Base-by-base conservation (phyloP, 306 rosid species). In the Glycine latifolia region DNA sequence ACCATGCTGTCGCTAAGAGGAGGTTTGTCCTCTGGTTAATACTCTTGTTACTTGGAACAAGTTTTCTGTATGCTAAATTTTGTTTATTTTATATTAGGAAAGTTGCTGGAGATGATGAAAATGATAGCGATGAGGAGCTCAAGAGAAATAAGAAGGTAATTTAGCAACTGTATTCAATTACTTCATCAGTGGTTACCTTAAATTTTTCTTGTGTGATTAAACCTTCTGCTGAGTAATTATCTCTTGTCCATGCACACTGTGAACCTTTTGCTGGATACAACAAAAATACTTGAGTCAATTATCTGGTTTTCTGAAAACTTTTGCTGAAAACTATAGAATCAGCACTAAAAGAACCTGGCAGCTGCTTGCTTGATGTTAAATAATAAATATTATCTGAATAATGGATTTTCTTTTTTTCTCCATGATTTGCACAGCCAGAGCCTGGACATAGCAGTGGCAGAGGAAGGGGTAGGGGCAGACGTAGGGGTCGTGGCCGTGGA, bases 391-490 rank as follows among this genome's bases (percentile, higher is more conserved):
- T 44, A 10, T 46, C 14, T 52, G 20, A 56, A 37, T 76, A 8
- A 13, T n/a, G 33, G 11, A 35, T 2, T n/a, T 2, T 6, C 0
- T 10, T 56, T 10, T 35, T 16, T 69, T 13, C 31, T 26, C 31
- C 16, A 17, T 52, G 73, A 11, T 80, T 55, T 84, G 53, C 47
- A 74, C 89, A 92, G 94, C 76, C 53, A 11, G 97, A 92, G 33
- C 58, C 75, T 20, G 87, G 77, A 47, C 88, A 83, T 49, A 56
- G 59, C 3, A 73, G 84, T 79, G 87, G 90, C 47, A 87, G 93
- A 55, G 94, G 94, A 70, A 83, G 88, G 72, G 95, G 95, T 26
- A 80, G 94, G 75, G 97, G 95, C 7, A 87, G 95, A 72, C 95
- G 98, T 14, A 88, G 97, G 81, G 95, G 92, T 60, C 92, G 94